A percentile compares a stretch with the other conserved stretches of the same genome.
These are phyloP conservation scores for Primulina huaijiensis DNA, from an alignment of 257 asterid genomes.

Conservation along the genomic window DNA sequence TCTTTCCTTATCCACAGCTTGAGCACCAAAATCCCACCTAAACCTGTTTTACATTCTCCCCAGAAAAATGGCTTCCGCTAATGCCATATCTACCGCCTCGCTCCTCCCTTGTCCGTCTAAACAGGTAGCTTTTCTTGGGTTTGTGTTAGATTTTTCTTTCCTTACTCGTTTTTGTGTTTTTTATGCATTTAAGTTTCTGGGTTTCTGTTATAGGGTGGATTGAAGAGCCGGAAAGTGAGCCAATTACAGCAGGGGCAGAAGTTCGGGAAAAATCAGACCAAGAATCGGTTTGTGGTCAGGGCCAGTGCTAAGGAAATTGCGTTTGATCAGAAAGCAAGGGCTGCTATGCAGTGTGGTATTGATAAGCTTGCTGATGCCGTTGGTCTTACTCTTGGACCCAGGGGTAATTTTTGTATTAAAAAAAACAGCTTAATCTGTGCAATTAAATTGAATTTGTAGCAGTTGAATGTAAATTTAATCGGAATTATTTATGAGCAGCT, in stretches of 20 bases:
- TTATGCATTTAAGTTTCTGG: not conserved
- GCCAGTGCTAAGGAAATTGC: conserved; percentile 91
- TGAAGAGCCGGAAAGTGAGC: conserved; percentile 53
- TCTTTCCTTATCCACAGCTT: conserved; percentile 38
- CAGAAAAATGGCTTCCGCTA: conserved; percentile 77
- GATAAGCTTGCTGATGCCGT: conserved; percentile 96
- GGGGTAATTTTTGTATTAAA: conserved; percentile 45
- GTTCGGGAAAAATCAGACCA: conserved; percentile 44
- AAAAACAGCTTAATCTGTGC: not conserved
- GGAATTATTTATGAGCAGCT: not conserved
- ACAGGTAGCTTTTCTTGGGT: conserved; percentile 35
- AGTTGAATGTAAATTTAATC: not conserved
- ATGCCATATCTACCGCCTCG: conserved; percentile 70
- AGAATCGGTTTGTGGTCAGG: conserved; percentile 66
- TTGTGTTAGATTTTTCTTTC: not conserved
- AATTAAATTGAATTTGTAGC: not conserved
- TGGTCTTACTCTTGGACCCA: conserved; percentile 94
- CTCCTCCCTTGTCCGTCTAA: conserved; percentile 56
- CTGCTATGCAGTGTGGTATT: conserved; percentile 88
- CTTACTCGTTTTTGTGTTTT: conserved; percentile 13
- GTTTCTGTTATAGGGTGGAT: conserved; percentile 43
- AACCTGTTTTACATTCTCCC: conserved; percentile 3
- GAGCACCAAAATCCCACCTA: conserved; percentile 7
- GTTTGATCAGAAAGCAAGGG: conserved; percentile 84
- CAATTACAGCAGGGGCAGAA: conserved; percentile 71